Percentiles rank a stretch among this genome's conserved stretches.
Evolutionary conservation across 768 basidiomycete species (phyloP).

Genomic region (Tephrocybe sp.): DNA sequence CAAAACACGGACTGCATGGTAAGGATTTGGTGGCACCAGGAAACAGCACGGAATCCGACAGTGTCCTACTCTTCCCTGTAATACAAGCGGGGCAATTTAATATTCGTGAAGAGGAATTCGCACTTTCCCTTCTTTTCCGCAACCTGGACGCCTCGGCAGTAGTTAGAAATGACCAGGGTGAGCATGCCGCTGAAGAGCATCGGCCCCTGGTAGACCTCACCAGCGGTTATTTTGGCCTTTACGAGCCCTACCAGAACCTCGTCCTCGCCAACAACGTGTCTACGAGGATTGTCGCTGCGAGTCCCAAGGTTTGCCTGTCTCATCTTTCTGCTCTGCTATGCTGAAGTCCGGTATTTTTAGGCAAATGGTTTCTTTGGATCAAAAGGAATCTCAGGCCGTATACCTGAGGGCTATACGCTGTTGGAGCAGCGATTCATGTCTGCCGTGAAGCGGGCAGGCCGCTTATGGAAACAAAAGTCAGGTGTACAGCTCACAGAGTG

Average conservation of each 20-base stretch:
- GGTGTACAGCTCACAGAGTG: constrained; percentile 84
- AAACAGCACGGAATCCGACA: constrained; percentile 23
- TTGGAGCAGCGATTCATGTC: constrained; percentile 83
- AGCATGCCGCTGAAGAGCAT: neutral
- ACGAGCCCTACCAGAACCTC: constrained; percentile 73
- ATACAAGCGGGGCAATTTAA: constrained; percentile 90
- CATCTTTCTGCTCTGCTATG: neutral
- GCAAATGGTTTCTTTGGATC: constrained; percentile 97
- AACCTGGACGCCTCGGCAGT: neutral
- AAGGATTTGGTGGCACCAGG: neutral
- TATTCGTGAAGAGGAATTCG: constrained; percentile 81
- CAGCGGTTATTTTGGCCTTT: constrained; percentile 93
- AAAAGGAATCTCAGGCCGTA: constrained; percentile 84
- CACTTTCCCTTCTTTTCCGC: constrained; percentile 55
- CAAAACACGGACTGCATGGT: constrained; percentile 5
- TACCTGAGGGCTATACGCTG: constrained; percentile 93
- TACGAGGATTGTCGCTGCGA: constrained; percentile 79
- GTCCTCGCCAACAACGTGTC: constrained; percentile 57
- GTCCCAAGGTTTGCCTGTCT: constrained; percentile 66
- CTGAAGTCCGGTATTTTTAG: constrained; percentile 35
- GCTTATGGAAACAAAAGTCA: constrained; percentile 36
- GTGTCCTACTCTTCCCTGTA: constrained; percentile 70
- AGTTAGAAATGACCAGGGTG: neutral
- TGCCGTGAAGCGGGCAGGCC: constrained; percentile 52
- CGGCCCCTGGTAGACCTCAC: constrained; percentile 77